Evolutionary conservation across 768 basidiomycete species (phyloP).

Genomic region (Coprinopsis strossmayeri): DNA sequence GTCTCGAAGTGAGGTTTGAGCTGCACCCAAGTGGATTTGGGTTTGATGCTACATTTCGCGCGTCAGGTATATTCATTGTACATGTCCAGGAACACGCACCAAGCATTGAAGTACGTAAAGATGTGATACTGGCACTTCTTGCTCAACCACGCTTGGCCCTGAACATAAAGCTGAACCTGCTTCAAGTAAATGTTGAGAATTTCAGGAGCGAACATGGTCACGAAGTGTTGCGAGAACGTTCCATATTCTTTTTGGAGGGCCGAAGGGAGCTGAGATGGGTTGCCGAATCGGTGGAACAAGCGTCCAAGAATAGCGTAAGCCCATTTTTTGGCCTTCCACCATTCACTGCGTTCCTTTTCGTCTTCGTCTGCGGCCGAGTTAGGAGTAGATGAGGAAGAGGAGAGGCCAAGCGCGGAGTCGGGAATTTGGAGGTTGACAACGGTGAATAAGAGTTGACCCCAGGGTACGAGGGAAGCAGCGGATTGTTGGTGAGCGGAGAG

Average conservation of each 20-base stretch:
- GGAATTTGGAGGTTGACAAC: slow-evolving; percentile 72
- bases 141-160: slow-evolving; percentile 69
- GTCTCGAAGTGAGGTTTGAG: slow-evolving; percentile 81
- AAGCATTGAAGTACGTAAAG: slow-evolving; percentile 82
- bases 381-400: slow-evolving; percentile 31
- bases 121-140: slow-evolving; percentile 82
- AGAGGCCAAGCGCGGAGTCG: slow-evolving; percentile 29
- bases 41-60: slow-evolving; percentile 66
- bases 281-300: slow-evolving; percentile 83
- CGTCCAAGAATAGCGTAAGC: slow-evolving; percentile 75
- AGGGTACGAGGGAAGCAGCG: slow-evolving; percentile 71
- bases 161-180: slow-evolving; percentile 67
- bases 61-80: neutral
- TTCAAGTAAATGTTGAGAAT: slow-evolving; percentile 76
- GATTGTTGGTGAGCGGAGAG: slow-evolving; percentile 71
- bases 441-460: slow-evolving; percentile 79
- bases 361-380: slow-evolving; percentile 56
- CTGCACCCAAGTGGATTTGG: slow-evolving; percentile 84
- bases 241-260: slow-evolving; percentile 64
- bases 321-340: slow-evolving; percentile 96
- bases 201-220: slow-evolving; percentile 75
- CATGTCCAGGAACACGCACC: slow-evolving; percentile 38
- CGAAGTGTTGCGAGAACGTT: slow-evolving; percentile 72
- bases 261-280: slow-evolving; percentile 78
- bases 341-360: slow-evolving; percentile 70